Conservation (phyloP, 1,284 basidiomycete genomes). For the Cutaneotrichosporon cyanovorans region DNA sequence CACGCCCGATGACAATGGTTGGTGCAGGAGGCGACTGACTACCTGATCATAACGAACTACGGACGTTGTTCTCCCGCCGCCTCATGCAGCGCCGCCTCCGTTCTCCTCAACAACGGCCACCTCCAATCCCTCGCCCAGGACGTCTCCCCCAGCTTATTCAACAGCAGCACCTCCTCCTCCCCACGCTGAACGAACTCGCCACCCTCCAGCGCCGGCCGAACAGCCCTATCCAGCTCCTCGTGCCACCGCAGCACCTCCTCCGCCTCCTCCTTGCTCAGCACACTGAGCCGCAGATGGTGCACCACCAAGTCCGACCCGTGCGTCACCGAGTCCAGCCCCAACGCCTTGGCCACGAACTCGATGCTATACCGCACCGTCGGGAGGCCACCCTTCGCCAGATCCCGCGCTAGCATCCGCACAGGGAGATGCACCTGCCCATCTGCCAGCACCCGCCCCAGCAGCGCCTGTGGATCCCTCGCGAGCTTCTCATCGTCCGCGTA, state of each 20-base stretch:
- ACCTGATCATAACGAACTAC: no score
- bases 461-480: conserved; percentile 1
- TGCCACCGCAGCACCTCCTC: conserved; percentile 53
- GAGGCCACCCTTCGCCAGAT: conserved; percentile 53
- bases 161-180: conserved; percentile 47
- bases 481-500: conserved; percentile 45
- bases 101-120: conserved; percentile 44
- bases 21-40: no score
- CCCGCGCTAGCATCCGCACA: conserved; percentile 56
- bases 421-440: conserved; percentile 65
- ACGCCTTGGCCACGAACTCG: conserved; percentile 40
- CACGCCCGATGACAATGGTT: no score
- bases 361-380: conserved; percentile 63
- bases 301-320: conserved; percentile 57
- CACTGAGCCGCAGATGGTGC: conserved; percentile 49
- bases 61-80: no score
- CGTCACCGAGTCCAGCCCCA: conserved; percentile 54
- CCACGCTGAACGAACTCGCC: conserved; percentile 20
- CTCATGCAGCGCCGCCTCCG: conserved; percentile 14
- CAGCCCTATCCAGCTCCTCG: conserved; percentile 48
- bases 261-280: conserved; percentile 48
- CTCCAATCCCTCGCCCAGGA: conserved; percentile 53
- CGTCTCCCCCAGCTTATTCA: conserved; percentile 52
- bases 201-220: conserved; percentile 39
- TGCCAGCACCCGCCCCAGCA: conserved; percentile 53